A percentile compares a stretch with the other conserved stretches of the same genome.
These are phyloP conservation scores for Aspergillus novoparasiticus DNA, from an alignment of 2,329 filamentous ascomycete species.

Conservation along the genomic window DNA sequence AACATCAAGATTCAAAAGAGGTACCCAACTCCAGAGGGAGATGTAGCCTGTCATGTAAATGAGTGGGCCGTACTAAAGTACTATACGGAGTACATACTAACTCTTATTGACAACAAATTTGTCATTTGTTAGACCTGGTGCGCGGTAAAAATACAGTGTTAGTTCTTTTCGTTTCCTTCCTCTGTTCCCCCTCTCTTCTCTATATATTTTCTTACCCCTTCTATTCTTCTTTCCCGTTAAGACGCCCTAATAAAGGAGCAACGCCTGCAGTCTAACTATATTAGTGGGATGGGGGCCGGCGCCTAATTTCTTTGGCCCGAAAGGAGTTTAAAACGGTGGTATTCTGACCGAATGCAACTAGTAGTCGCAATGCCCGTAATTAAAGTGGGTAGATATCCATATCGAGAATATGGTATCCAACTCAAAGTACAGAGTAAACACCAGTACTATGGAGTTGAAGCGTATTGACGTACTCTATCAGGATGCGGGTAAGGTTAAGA, in stretches of 20 bases:
- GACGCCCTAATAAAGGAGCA: background rate
- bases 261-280: background rate
- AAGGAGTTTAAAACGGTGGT: background rate
- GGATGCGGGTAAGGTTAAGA: background rate
- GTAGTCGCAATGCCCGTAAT: background rate
- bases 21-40: background rate
- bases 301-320: background rate
- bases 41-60: background rate
- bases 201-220: background rate
- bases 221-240: background rate
- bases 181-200: background rate
- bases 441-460: background rate
- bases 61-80: background rate
- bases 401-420: background rate
- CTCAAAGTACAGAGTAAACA: background rate
- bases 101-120: background rate
- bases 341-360: background rate
- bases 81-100: background rate
- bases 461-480: background rate
- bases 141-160: background rate
- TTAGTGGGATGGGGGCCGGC: background rate
- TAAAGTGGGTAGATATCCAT: background rate
- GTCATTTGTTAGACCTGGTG: background rate
- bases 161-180: background rate
- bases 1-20: background rate